phyloP scores from a whole-genome alignment of 2,329 filamentous ascomycete species.

The Trichoderma atroviride region DNA sequence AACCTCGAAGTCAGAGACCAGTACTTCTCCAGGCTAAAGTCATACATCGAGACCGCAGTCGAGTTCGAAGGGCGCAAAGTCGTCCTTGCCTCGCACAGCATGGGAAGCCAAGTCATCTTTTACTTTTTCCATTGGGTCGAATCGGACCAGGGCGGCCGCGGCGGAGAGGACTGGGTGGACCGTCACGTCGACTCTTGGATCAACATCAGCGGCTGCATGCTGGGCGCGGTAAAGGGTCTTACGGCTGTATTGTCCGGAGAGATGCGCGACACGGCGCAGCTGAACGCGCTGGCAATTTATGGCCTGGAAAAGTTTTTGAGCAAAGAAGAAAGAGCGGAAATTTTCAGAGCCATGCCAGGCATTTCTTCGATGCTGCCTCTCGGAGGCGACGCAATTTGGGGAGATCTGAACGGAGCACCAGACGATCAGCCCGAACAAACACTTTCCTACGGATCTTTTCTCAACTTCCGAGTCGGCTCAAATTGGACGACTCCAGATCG shows the following conservation, averaged over 20 bases:
- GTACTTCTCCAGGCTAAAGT: slow-evolving; percentile 90
- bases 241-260: slow-evolving; percentile 91
- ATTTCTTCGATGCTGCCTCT: slow-evolving; percentile 96
- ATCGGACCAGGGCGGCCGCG: slow-evolving; percentile 73
- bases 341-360: slow-evolving; percentile 96
- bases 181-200: slow-evolving; percentile 91
- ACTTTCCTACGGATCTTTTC: slow-evolving; percentile 74
- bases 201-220: slow-evolving; percentile 97
- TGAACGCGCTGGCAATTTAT: slow-evolving; percentile 95
- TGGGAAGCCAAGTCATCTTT: slow-evolving; percentile 94
- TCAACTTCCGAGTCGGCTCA: slow-evolving; percentile 75
- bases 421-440: slow-evolving; percentile 78
- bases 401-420: slow-evolving; percentile 81
- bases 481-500: slow-evolving; percentile 65
- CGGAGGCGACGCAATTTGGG: slow-evolving; percentile 94
- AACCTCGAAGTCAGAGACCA: slow-evolving; percentile 90
- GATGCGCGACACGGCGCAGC: slow-evolving; percentile 96
- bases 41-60: slow-evolving; percentile 83
- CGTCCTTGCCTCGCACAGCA: slow-evolving; percentile 88
- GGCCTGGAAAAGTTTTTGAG: slow-evolving; percentile 94
- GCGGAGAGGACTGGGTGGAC: slow-evolving; percentile 88
- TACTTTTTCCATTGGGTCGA: slow-evolving; percentile 84
- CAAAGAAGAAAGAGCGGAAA: slow-evolving; percentile 85
- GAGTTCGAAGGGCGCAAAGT: slow-evolving; percentile 76
- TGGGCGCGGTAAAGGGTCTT: slow-evolving; percentile 88